A percentile compares a stretch with the other conserved stretches of the same genome.
phyloP scores from a whole-genome alignment of 495 filamentous ascomycete genomes.

The Aspergillus bertholletiae region DNA sequence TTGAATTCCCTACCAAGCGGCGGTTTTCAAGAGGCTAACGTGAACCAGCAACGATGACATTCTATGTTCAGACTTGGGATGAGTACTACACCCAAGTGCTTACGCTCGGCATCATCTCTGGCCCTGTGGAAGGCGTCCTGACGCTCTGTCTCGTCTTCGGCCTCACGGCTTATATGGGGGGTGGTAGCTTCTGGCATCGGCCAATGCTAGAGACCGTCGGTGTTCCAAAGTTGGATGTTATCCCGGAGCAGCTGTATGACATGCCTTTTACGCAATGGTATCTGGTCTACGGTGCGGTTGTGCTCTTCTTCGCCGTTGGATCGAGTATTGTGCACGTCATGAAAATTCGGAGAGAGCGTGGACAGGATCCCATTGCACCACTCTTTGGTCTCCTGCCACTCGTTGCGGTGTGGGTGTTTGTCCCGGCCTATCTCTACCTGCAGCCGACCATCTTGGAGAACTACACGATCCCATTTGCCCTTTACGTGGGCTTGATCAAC shows the following conservation, averaged over 20 bases:
- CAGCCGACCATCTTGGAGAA: constrained; percentile 77
- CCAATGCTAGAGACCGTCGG: constrained; percentile 71
- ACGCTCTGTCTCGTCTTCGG: constrained; percentile 79
- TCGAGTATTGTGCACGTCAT: constrained; percentile 77
- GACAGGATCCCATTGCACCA: constrained; percentile 64
- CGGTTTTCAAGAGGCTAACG: constrained; percentile 16
- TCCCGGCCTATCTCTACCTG: constrained; percentile 74
- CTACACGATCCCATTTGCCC: constrained; percentile 80
- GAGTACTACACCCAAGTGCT: constrained; percentile 97
- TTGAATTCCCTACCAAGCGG: background rate
- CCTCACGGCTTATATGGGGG: constrained; percentile 80
- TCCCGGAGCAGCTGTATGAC: constrained; percentile 68
- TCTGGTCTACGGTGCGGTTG: constrained; percentile 80
- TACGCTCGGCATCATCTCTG: constrained; percentile 87
- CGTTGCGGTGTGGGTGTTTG: constrained; percentile 66
- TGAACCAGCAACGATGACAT: constrained; percentile 68
- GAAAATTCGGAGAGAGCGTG: constrained; percentile 66
- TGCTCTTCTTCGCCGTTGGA: constrained; percentile 78
- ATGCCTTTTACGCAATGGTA: constrained; percentile 89
- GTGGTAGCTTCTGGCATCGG: constrained; percentile 89
- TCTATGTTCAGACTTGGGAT: constrained; percentile 99
- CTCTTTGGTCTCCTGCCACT: constrained; percentile 81
- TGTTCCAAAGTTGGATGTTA: constrained; percentile 55
- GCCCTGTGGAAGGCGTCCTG: constrained; percentile 91
- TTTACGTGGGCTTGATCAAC: constrained; percentile 85